Conservation (phyloP, 106 monocot genomes). For the Dioscorea dumetorum region DNA sequence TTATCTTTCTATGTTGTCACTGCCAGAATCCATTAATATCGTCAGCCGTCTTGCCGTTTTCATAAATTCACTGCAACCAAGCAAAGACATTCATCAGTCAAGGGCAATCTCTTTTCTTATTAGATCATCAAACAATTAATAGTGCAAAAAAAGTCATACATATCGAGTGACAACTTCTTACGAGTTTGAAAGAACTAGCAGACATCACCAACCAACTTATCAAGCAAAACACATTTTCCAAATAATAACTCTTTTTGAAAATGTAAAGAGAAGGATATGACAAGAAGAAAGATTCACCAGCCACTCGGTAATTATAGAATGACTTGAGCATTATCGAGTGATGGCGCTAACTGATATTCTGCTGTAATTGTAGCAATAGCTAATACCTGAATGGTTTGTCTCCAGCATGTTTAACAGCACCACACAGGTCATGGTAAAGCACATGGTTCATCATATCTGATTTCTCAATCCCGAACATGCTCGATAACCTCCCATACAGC, state of each 20-base stretch:
- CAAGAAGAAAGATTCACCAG: no score
- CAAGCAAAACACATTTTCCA: no score
- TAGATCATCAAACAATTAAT: no score
- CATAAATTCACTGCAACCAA: constrained; percentile 60
- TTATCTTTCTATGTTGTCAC: constrained; percentile 43
- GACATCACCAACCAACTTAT: no score
- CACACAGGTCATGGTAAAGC: constrained; percentile 43
- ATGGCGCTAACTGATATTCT: no score
- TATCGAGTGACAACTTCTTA: no score
- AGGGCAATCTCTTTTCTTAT: neutral
- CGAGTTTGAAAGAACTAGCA: no score
- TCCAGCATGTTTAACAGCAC: constrained; percentile 55
- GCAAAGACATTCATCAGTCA: neutral
- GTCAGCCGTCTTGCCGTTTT: constrained; percentile 71
- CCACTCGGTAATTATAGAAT: no score
- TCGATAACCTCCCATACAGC: constrained; percentile 44
- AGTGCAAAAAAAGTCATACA: no score
- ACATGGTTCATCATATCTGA: constrained; percentile 47
- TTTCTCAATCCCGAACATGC: constrained; percentile 65
- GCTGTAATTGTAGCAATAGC: neutral
- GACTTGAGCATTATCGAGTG: no score
- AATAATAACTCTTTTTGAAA: no score
- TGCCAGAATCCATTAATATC: constrained; percentile 57
- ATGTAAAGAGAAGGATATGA: no score
- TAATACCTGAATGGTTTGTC: constrained; percentile 52